Evolutionary conservation across 805 yeast genomes (phyloP).

Genomic region (Kodamaea kaohsiungensis): DNA sequence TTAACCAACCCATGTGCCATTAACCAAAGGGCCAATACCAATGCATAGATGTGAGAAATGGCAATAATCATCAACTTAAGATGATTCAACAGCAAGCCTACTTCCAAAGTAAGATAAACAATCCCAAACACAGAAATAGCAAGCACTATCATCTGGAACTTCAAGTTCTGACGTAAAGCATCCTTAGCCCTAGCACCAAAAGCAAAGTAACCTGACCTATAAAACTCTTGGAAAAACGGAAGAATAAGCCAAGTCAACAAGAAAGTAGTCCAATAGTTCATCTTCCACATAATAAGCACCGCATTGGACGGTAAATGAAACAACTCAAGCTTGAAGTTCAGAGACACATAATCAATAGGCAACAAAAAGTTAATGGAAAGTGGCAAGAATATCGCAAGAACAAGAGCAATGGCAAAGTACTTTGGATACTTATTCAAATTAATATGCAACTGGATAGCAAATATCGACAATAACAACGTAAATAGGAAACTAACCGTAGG

Average conservation of each 20-base stretch:
- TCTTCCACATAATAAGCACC: slow-evolving; percentile 65
- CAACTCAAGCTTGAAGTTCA: slow-evolving; percentile 28
- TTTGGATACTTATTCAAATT: slow-evolving; percentile 34
- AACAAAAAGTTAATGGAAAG: slow-evolving; percentile 69
- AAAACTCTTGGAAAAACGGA: slow-evolving; percentile 74
- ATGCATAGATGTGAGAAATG: slow-evolving; percentile 72
- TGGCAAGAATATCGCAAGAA: slow-evolving; percentile 70
- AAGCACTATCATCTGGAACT: slow-evolving; percentile 60
- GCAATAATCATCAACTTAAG: slow-evolving; percentile 73
- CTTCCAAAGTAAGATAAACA: slow-evolving; percentile 56
- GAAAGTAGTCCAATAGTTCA: slow-evolving; percentile 80
- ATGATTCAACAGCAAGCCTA: slow-evolving; percentile 54
- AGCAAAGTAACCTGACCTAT: slow-evolving; percentile 65
- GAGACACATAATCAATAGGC: slow-evolving; percentile 72
- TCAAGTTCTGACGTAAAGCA: slow-evolving; percentile 56
- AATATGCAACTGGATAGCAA: slow-evolving; percentile 38
- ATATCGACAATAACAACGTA: slow-evolving; percentile 29
- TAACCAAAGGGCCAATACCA: slow-evolving; percentile 75
- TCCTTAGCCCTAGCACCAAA: slow-evolving; percentile 49
- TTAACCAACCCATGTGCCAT: slow-evolving; percentile 80
- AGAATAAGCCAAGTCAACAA: slow-evolving; percentile 74
- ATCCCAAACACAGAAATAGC: slow-evolving; percentile 54
- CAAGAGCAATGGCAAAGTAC: slow-evolving; percentile 48
- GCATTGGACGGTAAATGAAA: slow-evolving; percentile 48
- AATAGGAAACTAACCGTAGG: slow-evolving; percentile 27